Conservation (phyloP, 345 rosid genomes). For the Litchi chinensis region DNA sequence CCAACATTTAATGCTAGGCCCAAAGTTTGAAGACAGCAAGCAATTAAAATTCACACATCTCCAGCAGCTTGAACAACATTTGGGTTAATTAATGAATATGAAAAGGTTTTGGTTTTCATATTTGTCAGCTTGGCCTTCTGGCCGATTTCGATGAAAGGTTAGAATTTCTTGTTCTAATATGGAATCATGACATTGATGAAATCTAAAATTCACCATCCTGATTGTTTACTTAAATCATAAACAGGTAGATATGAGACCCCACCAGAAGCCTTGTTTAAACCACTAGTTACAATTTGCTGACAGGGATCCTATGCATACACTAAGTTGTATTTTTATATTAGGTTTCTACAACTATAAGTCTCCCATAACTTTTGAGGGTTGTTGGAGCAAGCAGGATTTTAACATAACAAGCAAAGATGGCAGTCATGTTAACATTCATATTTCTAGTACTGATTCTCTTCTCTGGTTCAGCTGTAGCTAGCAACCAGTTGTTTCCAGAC, state of each 20-base stretch:
- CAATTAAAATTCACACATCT: too few relatives aligned
- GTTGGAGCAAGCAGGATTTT: constrained; percentile 18
- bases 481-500: constrained; percentile 5
- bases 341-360: constrained; percentile 25
- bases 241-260: background rate
- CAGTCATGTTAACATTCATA: constrained; percentile 15
- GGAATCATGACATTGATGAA: constrained; percentile 16
- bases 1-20: too few relatives aligned
- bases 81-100: too few relatives aligned
- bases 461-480: constrained; percentile 29
- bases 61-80: too few relatives aligned
- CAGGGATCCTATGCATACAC: background rate
- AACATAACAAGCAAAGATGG: constrained; percentile 20
- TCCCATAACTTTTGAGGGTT: constrained; percentile 1
- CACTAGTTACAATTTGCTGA: constrained; percentile 3
- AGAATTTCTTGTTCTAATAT: constrained; percentile 24
- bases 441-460: constrained; percentile 21
- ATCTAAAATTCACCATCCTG: background rate
- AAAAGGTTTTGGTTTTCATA: too few relatives aligned
- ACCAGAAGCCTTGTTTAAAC: constrained; percentile 12
- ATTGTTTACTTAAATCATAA: background rate
- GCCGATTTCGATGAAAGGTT: background rate
- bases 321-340: background rate
- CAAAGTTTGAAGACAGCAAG: too few relatives aligned
- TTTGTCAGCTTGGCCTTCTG: background rate